Conservation (phyloP, 805 yeast species). For the Naumovozyma baii region DNA sequence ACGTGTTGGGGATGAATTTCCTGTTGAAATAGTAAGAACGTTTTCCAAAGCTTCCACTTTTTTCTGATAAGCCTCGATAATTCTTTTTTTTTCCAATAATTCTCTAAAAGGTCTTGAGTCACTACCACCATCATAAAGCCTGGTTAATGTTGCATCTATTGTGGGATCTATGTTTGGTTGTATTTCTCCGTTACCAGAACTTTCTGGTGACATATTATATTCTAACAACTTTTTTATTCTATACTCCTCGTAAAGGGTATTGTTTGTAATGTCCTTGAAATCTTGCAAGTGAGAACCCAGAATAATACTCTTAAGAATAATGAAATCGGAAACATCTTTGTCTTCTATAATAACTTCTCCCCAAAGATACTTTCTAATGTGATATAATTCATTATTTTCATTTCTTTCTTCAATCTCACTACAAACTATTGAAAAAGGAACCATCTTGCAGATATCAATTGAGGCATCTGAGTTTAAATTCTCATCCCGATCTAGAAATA, state of each 20-base stretch:
- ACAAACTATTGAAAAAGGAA: slow-evolving; percentile 60
- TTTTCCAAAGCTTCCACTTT: slow-evolving; percentile 15
- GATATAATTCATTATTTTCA: slow-evolving; percentile 27
- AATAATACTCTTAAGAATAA: slow-evolving; percentile 58
- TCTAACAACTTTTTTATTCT: slow-evolving; percentile 56
- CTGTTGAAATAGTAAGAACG: slow-evolving; percentile 4
- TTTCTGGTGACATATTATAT: slow-evolving; percentile 15
- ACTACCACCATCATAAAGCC: background rate
- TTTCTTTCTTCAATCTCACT: slow-evolving; percentile 10
- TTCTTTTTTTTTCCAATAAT: slow-evolving; percentile 17
- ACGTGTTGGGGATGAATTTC: slow-evolving; percentile 5
- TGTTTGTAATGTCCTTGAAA: slow-evolving; percentile 71
- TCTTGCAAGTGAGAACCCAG: slow-evolving; percentile 75
- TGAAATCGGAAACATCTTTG: slow-evolving; percentile 57
- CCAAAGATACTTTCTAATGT: slow-evolving; percentile 58
- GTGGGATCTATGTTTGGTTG: background rate
- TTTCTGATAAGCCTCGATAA: slow-evolving; percentile 19
- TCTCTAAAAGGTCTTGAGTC: slow-evolving; percentile 3
- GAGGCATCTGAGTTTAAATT: background rate
- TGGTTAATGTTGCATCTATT: background rate
- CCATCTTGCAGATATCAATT: slow-evolving; percentile 34
- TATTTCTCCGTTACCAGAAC: too few species aligned
- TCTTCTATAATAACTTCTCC: slow-evolving; percentile 50
- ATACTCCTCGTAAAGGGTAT: slow-evolving; percentile 66
- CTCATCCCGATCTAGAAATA: background rate